Evolutionary conservation across 2,329 filamentous ascomycete genomes (phyloP).

Genomic region (Elsinoe australis): DNA sequence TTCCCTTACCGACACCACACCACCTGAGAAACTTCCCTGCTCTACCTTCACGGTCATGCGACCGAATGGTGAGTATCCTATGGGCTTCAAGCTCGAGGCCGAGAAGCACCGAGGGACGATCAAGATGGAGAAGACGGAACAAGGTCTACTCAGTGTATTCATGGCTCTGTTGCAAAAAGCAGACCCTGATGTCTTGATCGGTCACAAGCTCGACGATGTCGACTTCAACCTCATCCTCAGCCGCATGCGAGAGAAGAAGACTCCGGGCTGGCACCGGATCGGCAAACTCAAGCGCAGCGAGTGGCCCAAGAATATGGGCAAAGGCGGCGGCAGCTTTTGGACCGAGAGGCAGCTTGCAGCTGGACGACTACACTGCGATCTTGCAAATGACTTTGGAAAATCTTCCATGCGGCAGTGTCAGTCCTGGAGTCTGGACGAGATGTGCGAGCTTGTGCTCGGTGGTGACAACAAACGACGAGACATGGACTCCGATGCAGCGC

Average conservation of each 20-base stretch:
- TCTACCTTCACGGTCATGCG: constrained; percentile 88
- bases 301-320: constrained; percentile 83
- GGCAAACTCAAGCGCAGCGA: constrained; percentile 73
- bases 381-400: constrained; percentile 94
- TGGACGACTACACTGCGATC: constrained; percentile 83
- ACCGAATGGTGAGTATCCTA: constrained; percentile 69
- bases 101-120: constrained; percentile 69
- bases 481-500: constrained; percentile 75
- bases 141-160: constrained; percentile 79
- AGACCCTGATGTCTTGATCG: constrained; percentile 89
- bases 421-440: constrained; percentile 95
- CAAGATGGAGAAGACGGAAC: constrained; percentile 74
- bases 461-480: constrained; percentile 67
- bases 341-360: constrained; percentile 83
- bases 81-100: constrained; percentile 74
- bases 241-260: constrained; percentile 81
- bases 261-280: constrained; percentile 88
- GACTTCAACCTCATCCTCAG: constrained; percentile 88
- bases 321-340: constrained; percentile 82
- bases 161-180: constrained; percentile 78
- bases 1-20: constrained; percentile 75
- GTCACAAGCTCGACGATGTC: constrained; percentile 93
- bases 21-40: constrained; percentile 79
- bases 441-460: constrained; percentile 84
- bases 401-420: constrained; percentile 96